Conservation (phyloP, 108 stramenopile genomes). For the Fragilariopsis cylindrus region DNA sequence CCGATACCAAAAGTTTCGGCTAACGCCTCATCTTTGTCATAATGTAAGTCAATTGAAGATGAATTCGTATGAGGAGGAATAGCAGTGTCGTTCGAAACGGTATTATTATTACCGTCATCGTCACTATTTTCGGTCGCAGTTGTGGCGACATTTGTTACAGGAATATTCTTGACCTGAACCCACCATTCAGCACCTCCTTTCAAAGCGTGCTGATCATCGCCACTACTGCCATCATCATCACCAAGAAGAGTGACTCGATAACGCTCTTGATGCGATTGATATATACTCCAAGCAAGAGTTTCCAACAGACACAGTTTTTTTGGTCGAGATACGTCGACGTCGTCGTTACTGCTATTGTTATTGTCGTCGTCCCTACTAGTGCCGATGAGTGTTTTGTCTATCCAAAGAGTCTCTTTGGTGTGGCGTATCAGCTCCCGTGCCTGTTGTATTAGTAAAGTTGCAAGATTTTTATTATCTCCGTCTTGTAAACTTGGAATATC, state of each 20-base stretch:
- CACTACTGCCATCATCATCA: neutral
- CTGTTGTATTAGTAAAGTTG: constrained; percentile 44
- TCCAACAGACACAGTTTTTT: constrained; percentile 53
- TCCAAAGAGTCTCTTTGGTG: constrained; percentile 78
- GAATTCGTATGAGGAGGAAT: neutral
- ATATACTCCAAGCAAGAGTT: constrained; percentile 60
- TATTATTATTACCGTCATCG: constrained; percentile 2
- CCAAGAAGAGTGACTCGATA: constrained; percentile 25
- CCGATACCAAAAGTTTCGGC: constrained; percentile 84
- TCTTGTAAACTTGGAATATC: constrained; percentile 24
- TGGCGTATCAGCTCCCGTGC: constrained; percentile 50
- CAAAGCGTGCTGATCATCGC: neutral
- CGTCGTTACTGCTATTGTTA: too few relatives aligned
- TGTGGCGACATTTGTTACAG: neutral
- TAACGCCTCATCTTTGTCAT: constrained; percentile 89
- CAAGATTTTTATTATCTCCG: neutral
- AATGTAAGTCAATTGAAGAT: constrained; percentile 73
- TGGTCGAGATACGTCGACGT: neutral
- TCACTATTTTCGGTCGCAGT: neutral
- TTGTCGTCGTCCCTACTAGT: neutral
- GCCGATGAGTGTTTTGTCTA: constrained; percentile 28
- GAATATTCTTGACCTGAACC: constrained; percentile 77
- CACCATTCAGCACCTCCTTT: constrained; percentile 78
- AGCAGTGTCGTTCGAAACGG: constrained; percentile 25
- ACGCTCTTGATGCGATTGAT: constrained; percentile 45